A percentile compares a stretch with the other conserved stretches of the same genome.
Conservation (phyloP, 345 rosid species). For the Laguncularia racemosa region DNA sequence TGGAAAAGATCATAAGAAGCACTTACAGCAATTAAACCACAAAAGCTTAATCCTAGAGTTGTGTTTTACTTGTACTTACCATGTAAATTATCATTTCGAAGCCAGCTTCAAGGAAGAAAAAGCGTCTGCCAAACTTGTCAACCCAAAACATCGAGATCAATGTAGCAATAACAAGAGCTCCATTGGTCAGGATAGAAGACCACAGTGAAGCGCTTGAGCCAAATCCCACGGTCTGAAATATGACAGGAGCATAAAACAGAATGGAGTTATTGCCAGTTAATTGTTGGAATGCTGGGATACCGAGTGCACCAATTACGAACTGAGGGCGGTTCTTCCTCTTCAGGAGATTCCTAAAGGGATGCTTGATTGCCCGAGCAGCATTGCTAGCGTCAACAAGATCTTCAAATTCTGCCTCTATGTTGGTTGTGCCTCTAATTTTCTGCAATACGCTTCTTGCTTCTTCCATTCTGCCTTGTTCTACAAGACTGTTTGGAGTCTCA, state of each 20-base stretch:
- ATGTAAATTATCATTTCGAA: constrained; percentile 60
- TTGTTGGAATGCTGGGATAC: constrained; percentile 77
- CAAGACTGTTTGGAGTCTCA: constrained; percentile 75
- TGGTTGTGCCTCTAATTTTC: constrained; percentile 61
- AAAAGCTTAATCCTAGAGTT: too few relatives aligned
- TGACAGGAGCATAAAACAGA: constrained; percentile 77
- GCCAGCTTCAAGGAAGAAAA: constrained; percentile 78
- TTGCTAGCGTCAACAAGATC: constrained; percentile 77
- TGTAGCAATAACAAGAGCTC: constrained; percentile 47
- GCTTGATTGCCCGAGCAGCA: constrained; percentile 50
- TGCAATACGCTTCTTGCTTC: constrained; percentile 51
- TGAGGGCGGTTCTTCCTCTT: constrained; percentile 60
- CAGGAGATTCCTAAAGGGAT: constrained; percentile 69
- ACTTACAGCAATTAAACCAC: too few relatives aligned
- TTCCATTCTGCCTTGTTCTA: constrained; percentile 67
- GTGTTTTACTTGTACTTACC: constrained; percentile 25
- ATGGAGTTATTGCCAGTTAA: constrained; percentile 83
- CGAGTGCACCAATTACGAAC: constrained; percentile 61
- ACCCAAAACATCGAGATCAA: constrained; percentile 62
- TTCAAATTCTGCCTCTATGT: constrained; percentile 59
- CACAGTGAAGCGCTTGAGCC: constrained; percentile 60
- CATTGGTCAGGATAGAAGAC: constrained; percentile 52
- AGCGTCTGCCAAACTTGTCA: constrained; percentile 67
- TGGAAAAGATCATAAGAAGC: too few relatives aligned
- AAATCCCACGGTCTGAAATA: constrained; percentile 80